A percentile compares a stretch with the other conserved stretches of the same genome.
These are phyloP conservation scores for Garcia nutans DNA, from an alignment of 345 rosid genomes.

Conservation along the genomic window DNA sequence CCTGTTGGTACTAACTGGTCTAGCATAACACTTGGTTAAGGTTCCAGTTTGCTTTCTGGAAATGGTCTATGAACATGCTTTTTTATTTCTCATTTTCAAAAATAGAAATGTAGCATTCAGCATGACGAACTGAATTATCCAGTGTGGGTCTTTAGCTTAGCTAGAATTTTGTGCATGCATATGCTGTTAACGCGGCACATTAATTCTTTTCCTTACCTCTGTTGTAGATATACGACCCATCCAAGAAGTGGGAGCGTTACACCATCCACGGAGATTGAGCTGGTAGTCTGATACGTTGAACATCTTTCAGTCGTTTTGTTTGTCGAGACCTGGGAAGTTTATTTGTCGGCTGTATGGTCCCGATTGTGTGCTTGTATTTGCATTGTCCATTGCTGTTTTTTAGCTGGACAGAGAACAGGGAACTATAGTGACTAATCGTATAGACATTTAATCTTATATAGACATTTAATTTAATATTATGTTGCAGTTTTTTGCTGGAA, in stretches of 20 bases:
- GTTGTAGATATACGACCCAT: slow-evolving; percentile 77
- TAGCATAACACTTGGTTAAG: too few species aligned
- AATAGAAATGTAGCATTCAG: not conserved
- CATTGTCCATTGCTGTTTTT: not conserved
- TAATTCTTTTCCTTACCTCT: not conserved
- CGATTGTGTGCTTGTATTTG: not conserved
- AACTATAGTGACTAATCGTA: not conserved
- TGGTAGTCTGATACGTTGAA: not conserved
- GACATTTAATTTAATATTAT: too few species aligned
- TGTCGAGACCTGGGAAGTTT: not conserved
- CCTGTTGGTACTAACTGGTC: too few species aligned
- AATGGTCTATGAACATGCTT: not conserved
- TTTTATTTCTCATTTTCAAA: not conserved
- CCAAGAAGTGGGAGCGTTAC: slow-evolving; percentile 92
- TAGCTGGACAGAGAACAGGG: too few species aligned
- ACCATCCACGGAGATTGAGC: slow-evolving; percentile 88
- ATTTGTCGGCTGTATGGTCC: not conserved
- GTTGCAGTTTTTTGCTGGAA: too few species aligned
- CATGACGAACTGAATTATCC: not conserved
- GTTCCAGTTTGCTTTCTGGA: not conserved
- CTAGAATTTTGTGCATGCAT: not conserved
- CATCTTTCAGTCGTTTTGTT: not conserved
- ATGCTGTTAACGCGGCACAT: not conserved
- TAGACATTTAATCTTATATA: too few species aligned
- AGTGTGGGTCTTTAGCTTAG: not conserved